phyloP scores from a whole-genome alignment of 352 stramenopile genomes.

The Pseudoperonospora humuli region DNA sequence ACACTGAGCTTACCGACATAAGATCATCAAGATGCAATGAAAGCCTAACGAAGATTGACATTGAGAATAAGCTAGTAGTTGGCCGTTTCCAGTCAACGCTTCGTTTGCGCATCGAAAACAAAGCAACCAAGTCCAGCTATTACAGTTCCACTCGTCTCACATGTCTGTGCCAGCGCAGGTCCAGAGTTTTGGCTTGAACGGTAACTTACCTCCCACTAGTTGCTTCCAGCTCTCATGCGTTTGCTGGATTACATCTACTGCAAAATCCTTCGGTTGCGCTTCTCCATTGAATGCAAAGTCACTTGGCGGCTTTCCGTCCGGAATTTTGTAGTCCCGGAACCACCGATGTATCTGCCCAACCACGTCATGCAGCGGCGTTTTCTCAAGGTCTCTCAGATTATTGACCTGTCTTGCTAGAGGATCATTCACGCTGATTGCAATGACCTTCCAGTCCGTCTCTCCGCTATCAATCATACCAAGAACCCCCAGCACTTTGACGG shows the following conservation, averaged over 20 bases:
- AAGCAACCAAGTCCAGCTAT: too few relatives aligned
- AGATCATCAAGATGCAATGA: too few relatives aligned
- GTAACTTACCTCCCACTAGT: slow-evolving; percentile 48
- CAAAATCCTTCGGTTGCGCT: slow-evolving; percentile 77
- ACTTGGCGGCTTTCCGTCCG: slow-evolving; percentile 98
- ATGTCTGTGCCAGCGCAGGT: slow-evolving; percentile 34
- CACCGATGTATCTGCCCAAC: slow-evolving; percentile 84
- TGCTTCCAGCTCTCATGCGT: slow-evolving; percentile 86
- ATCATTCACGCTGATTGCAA: slow-evolving; percentile 94
- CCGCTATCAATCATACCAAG: slow-evolving; percentile 99
- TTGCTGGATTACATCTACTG: slow-evolving; percentile 87
- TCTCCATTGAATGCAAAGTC: slow-evolving; percentile 97
- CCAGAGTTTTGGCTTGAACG: slow-evolving; percentile 52
- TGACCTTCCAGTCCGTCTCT: slow-evolving; percentile 99
- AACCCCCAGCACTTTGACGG: slow-evolving; percentile 96
- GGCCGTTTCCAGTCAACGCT: too few relatives aligned
- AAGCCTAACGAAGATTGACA: too few relatives aligned
- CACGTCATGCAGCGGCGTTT: slow-evolving; percentile 63
- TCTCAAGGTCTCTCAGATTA: slow-evolving; percentile 85
- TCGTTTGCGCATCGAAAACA: too few relatives aligned
- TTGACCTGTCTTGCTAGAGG: slow-evolving; percentile 92
- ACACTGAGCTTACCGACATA: too few relatives aligned
- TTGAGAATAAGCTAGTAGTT: too few relatives aligned
- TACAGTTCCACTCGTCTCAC: background rate
- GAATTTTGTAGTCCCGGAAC: slow-evolving; percentile 99